Evolutionary conservation across 1,139 yeast genomes (phyloP).

Genomic region (Suhomyces kunorum): DNA sequence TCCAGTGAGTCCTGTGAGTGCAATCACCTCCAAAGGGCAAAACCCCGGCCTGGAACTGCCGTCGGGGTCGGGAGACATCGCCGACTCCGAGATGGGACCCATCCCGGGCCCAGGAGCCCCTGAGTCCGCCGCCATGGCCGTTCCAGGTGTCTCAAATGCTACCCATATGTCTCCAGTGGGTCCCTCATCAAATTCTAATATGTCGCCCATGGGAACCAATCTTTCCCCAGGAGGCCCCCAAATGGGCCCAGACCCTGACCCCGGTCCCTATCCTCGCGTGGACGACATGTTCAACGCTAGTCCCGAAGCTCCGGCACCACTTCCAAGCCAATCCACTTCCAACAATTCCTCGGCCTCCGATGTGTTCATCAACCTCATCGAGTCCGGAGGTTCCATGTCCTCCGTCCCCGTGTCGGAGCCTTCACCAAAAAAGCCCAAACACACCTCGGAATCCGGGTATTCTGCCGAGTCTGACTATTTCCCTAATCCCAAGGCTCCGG

Average conservation of each 20-base stretch:
- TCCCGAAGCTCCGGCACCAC: conserved; percentile 7
- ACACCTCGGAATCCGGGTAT: not conserved
- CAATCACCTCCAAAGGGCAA: too few species aligned
- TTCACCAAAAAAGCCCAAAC: conserved; percentile 4
- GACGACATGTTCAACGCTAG: conserved; percentile 11
- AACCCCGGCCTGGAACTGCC: too few species aligned
- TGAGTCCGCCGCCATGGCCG: too few species aligned
- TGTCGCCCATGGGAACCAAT: not conserved
- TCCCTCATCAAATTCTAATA: too few species aligned
- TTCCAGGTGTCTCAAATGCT: too few species aligned
- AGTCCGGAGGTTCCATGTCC: conserved; percentile 13
- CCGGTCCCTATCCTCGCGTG: conserved; percentile 4
- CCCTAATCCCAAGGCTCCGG: not conserved
- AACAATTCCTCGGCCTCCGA: conserved; percentile 14
- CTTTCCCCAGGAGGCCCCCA: too few species aligned
- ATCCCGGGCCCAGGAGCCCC: too few species aligned
- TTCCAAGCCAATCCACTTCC: not conserved
- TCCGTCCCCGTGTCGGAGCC: conserved; percentile 10
- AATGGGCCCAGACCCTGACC: not conserved
- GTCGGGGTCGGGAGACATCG: too few species aligned
- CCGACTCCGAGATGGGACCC: too few species aligned
- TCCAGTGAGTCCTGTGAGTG: too few species aligned
- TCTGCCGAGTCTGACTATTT: conserved; percentile 1
- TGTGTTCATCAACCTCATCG: conserved; percentile 18
- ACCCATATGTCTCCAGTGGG: too few species aligned